A percentile compares a stretch with the other conserved stretches of the same genome.
Evolutionary conservation across 2,329 filamentous ascomycete species (phyloP).

Genomic region (Verticillium longisporum): DNA sequence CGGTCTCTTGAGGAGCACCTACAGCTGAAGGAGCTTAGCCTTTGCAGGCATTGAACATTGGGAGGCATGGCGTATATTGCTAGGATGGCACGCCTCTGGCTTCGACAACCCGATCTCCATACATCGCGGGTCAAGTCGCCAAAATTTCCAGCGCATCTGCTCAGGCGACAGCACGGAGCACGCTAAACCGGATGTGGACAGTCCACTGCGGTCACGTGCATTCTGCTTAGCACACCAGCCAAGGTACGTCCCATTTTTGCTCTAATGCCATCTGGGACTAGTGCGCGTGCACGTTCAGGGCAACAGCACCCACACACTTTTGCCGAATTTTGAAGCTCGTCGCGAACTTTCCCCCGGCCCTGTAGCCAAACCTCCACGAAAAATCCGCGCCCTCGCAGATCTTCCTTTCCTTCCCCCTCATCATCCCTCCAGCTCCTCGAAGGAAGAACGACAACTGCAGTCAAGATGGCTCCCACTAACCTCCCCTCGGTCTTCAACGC

Average conservation of each 20-base stretch:
- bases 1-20: slow-evolving; percentile 20
- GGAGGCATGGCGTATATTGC: slow-evolving; percentile 52
- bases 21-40: slow-evolving; percentile 56
- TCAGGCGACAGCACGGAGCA: background rate
- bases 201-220: slow-evolving; percentile 23
- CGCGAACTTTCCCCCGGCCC: slow-evolving; percentile 5
- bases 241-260: background rate
- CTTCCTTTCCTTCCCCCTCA: slow-evolving; percentile 18
- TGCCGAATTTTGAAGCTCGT: slow-evolving; percentile 4
- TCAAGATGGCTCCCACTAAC: slow-evolving; percentile 92
- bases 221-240: background rate
- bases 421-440: slow-evolving; percentile 20
- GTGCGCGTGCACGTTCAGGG: slow-evolving; percentile 12
- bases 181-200: slow-evolving; percentile 8
- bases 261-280: slow-evolving; percentile 18
- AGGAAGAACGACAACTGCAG: slow-evolving; percentile 31
- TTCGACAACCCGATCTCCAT: slow-evolving; percentile 5
- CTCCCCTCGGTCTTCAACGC: slow-evolving; percentile 94
- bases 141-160: slow-evolving; percentile 8
- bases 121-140: slow-evolving; percentile 5
- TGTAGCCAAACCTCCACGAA: background rate
- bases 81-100: slow-evolving; percentile 10
- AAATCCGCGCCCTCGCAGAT: slow-evolving; percentile 12
- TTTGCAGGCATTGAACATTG: slow-evolving; percentile 54
- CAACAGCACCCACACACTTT: slow-evolving; percentile 5